Percentiles rank a stretch among this genome's conserved stretches.
Conservation (phyloP, 164 flowering plant species). For the Litsea cubeba region DNA sequence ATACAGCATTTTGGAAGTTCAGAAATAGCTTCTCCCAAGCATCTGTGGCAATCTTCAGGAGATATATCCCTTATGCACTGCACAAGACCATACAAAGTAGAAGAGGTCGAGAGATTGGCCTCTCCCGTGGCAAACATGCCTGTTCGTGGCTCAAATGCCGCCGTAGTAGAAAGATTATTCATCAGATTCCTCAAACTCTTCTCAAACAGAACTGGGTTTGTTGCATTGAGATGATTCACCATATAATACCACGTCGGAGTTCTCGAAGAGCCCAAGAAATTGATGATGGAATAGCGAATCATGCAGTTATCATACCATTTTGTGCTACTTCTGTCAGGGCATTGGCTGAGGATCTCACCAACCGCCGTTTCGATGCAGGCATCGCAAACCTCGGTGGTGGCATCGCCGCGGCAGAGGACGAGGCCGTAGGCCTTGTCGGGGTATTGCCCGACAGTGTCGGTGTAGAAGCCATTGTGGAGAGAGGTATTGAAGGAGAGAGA, state of each 20-base stretch:
- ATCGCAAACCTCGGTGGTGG: conserved; percentile 7
- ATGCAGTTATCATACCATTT: conserved; percentile 32
- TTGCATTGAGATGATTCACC: neutral
- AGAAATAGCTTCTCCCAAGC: conserved; percentile 18
- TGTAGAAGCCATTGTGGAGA: conserved; percentile 9
- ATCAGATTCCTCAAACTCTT: conserved; percentile 11
- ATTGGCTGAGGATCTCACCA: conserved; percentile 6
- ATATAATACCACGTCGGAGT: neutral
- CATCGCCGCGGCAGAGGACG: conserved; percentile 26
- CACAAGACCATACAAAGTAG: conserved; percentile 29
- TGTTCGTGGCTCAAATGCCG: conserved; percentile 14
- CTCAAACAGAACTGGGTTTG: conserved; percentile 14
- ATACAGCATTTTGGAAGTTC: conserved; percentile 15
- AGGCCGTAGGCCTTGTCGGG: conserved; percentile 22
- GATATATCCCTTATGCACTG: conserved; percentile 38
- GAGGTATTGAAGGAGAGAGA: conserved; percentile 17
- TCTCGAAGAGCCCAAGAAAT: conserved; percentile 9
- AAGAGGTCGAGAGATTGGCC: neutral
- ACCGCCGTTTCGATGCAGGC: conserved; percentile 18
- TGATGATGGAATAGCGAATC: conserved; percentile 24
- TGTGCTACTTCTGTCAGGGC: conserved; percentile 22
- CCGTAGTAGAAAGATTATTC: conserved; percentile 11
- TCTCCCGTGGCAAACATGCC: conserved; percentile 25
- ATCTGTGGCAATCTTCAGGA: conserved; percentile 17
- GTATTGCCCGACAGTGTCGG: conserved; percentile 11